A percentile compares a stretch with the other conserved stretches of the same genome.
Conservation (phyloP, 768 basidiomycete genomes). For the Leucosporidium scottii region DNA sequence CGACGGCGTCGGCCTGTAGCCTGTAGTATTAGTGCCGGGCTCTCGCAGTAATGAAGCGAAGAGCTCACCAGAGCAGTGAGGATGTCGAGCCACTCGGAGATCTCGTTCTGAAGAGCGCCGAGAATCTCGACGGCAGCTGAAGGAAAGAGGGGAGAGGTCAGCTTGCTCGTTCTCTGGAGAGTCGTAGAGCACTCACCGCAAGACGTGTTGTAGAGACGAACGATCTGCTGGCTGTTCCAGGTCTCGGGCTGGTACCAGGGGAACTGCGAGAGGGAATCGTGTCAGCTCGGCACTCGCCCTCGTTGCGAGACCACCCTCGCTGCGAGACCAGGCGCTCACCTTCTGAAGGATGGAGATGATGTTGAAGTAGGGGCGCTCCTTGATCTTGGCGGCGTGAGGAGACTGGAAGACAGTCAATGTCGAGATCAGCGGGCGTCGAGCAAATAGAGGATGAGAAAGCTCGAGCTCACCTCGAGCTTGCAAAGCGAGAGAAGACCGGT, state of each 20-base stretch:
- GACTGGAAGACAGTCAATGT: background rate
- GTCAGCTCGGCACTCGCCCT: background rate
- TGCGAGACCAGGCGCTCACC: too few relatives aligned
- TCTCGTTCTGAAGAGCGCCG: background rate
- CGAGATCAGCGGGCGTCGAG: background rate
- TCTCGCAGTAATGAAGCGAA: background rate
- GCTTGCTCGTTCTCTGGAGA: background rate
- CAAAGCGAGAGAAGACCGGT: conserved; percentile 23
- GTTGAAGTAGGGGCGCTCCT: conserved; percentile 28
- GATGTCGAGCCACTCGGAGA: conserved; percentile 14
- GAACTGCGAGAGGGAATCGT: conserved; percentile 2
- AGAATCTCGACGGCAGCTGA: conserved; percentile 26
- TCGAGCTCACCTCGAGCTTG: conserved; percentile 10
- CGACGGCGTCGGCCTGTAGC: conserved; percentile 1
- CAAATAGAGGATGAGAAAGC: background rate
- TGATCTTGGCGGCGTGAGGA: conserved; percentile 20
- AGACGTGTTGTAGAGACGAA: conserved; percentile 15
- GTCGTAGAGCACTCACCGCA: background rate
- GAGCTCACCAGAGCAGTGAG: conserved; percentile 6
- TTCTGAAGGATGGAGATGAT: conserved; percentile 29
- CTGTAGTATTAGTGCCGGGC: background rate
- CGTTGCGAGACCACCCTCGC: too few relatives aligned
- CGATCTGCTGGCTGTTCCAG: conserved; percentile 15
- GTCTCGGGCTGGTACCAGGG: conserved; percentile 14
- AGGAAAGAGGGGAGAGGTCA: background rate